Percentiles rank a stretch among this genome's conserved stretches.
Evolutionary conservation across 345 rosid species (phyloP).

Genomic region (Garcia nutans): DNA sequence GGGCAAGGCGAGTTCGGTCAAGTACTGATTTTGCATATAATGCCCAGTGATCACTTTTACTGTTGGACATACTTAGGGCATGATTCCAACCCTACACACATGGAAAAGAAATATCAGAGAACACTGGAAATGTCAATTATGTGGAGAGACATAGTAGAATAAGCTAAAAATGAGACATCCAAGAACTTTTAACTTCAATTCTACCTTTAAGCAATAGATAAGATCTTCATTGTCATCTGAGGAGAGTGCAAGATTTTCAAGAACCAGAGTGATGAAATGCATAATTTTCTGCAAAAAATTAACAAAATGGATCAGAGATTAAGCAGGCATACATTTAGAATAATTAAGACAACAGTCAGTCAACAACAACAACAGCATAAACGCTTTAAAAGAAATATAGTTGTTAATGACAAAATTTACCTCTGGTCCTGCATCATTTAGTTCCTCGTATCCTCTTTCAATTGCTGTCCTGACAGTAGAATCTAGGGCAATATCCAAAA

Average conservation of each 20-base stretch:
- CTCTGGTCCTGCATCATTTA: slow-evolving; percentile 81
- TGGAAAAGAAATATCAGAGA: slow-evolving; percentile 19
- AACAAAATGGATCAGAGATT: slow-evolving; percentile 13
- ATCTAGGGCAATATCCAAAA: slow-evolving; percentile 91
- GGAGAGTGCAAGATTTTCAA: slow-evolving; percentile 91
- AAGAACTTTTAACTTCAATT: neutral
- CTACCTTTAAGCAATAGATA: slow-evolving; percentile 87
- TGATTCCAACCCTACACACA: slow-evolving; percentile 76
- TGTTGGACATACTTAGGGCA: slow-evolving; percentile 62
- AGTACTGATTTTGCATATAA: slow-evolving; percentile 90
- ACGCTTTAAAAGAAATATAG: neutral
- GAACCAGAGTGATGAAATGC: slow-evolving; percentile 70
- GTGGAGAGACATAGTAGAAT: neutral
- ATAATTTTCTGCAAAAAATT: slow-evolving; percentile 69
- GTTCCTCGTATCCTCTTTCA: slow-evolving; percentile 90
- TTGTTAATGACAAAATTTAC: slow-evolving; percentile 36
- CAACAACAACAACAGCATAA: neutral
- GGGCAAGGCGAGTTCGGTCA: slow-evolving; percentile 91
- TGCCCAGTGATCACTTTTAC: slow-evolving; percentile 69
- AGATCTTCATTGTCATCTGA: slow-evolving; percentile 94
- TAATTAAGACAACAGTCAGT: slow-evolving; percentile 1
- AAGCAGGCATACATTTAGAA: slow-evolving; percentile 12
- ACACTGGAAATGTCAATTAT: slow-evolving; percentile 6
- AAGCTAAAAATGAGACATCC: neutral
- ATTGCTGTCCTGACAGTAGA: slow-evolving; percentile 93